These are phyloP conservation scores for Blechomonas ayalai DNA, from an alignment of 208 protist genomes.

Conservation along the genomic window DNA sequence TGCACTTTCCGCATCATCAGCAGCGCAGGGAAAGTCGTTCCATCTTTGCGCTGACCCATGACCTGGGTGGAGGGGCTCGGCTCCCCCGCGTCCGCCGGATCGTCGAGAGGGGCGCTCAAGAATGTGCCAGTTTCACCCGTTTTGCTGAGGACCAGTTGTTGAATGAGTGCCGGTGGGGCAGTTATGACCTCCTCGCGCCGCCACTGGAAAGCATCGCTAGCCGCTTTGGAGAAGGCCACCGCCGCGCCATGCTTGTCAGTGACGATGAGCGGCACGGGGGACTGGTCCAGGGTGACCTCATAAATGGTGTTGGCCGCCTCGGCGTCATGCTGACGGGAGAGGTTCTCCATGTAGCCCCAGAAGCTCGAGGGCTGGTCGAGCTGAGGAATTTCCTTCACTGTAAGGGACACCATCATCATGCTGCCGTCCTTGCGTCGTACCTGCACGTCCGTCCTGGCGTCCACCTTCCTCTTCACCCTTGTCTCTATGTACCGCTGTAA, in stretches of 20 bases:
- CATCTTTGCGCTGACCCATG: constrained; percentile 3
- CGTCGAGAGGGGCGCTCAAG: too few relatives aligned
- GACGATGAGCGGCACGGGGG: constrained; percentile 6
- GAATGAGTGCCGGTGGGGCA: too few relatives aligned
- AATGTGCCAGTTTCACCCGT: too few relatives aligned
- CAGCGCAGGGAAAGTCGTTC: constrained; percentile 9
- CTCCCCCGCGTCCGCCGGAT: too few relatives aligned
- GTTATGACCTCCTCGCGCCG: constrained; percentile 3
- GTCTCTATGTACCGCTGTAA: constrained; percentile 10
- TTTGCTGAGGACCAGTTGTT: too few relatives aligned
- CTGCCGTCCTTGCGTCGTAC: constrained; percentile 4
- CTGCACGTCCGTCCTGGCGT: background rate
- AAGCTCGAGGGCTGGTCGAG: constrained; percentile 3
- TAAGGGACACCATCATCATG: background rate
- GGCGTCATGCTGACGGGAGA: background rate
- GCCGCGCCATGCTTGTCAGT: constrained; percentile 6
- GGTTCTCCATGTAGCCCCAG: constrained; percentile 5
- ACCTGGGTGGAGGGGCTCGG: too few relatives aligned
- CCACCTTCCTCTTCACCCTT: background rate
- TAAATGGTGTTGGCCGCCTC: constrained; percentile 1
- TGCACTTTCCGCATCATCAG: constrained; percentile 6
- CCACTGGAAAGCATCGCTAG: constrained; percentile 11
- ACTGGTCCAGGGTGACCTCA: constrained; percentile 8
- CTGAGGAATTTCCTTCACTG: constrained; percentile 4
- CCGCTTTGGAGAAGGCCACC: constrained; percentile 9